Evolutionary conservation across 441 rosid genomes (phyloP).

Genomic region (Rhodomyrtus psidioides): DNA sequence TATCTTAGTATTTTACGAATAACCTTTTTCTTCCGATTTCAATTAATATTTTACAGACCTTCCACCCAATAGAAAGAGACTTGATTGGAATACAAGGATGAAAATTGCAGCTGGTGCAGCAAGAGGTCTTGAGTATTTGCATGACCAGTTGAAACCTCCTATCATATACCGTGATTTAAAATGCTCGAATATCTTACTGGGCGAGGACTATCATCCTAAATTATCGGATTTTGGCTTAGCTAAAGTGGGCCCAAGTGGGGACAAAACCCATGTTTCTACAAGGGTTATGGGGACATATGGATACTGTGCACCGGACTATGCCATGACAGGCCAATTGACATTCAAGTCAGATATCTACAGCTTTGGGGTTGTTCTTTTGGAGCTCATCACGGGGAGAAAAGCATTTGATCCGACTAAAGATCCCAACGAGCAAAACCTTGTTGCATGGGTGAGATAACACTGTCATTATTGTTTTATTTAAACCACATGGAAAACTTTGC

Average conservation of each 20-base stretch:
- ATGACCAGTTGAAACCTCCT: conserved; percentile 7
- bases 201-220: conserved; percentile 8
- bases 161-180: conserved; percentile 14
- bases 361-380: conserved; percentile 15
- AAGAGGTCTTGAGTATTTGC: conserved; percentile 13
- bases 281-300: conserved; percentile 20
- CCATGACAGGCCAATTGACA: conserved; percentile 13
- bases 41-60: neutral
- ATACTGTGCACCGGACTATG: conserved; percentile 15
- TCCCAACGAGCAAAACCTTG: conserved; percentile 8
- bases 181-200: conserved; percentile 10
- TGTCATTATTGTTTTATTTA: neutral
- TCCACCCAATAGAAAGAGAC: conserved; percentile 2
- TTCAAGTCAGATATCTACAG: conserved; percentile 16
- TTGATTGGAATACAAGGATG: conserved; percentile 11
- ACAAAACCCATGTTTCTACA: conserved; percentile 10
- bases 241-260: conserved; percentile 16
- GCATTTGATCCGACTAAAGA: conserved; percentile 10
- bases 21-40: neutral
- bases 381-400: conserved; percentile 13
- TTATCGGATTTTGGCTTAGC: conserved; percentile 13
- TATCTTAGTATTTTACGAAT: neutral
- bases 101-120: conserved; percentile 15
- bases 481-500: neutral
- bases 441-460: conserved; percentile 11